phyloP scores from a whole-genome alignment of 2,329 filamentous ascomycete species.

The Meredithiella fracta region DNA sequence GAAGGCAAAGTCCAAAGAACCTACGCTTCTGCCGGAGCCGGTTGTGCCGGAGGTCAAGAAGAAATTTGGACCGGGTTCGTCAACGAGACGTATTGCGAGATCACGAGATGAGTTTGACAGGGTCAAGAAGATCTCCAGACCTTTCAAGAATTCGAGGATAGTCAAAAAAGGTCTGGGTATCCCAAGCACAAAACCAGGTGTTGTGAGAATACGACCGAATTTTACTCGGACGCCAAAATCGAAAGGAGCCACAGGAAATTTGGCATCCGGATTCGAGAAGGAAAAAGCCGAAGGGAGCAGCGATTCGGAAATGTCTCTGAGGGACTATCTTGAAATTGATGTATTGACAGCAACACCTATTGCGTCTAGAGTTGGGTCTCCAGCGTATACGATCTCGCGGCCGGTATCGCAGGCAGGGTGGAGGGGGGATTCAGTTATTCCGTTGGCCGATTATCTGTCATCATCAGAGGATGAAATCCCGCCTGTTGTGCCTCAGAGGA shows the following conservation, averaged over 20 bases:
- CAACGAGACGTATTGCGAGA: background rate
- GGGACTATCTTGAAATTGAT: slow-evolving; percentile 4
- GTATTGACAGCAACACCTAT: background rate
- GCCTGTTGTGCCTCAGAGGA: background rate
- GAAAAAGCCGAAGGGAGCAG: background rate
- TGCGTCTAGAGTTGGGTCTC: background rate
- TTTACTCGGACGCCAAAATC: background rate
- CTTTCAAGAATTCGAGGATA: background rate
- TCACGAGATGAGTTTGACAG: background rate
- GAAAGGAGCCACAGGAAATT: background rate
- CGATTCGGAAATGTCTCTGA: background rate
- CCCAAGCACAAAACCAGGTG: background rate
- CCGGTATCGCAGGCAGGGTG: background rate
- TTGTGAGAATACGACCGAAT: background rate
- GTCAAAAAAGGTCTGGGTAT: background rate
- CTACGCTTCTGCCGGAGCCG: background rate
- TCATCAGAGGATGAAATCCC: background rate
- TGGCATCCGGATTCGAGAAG: background rate
- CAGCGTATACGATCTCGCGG: background rate
- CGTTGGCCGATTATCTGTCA: background rate
- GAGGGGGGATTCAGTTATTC: background rate
- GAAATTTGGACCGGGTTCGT: background rate
- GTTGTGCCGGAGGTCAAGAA: background rate
- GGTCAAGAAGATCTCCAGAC: background rate
- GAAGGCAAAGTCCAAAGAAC: background rate